Evolutionary conservation across 2,329 filamentous ascomycete species (phyloP), one percentile per base, ranked within the genome.

Genomic region (Neopestalotiopsis rosae): DNA sequence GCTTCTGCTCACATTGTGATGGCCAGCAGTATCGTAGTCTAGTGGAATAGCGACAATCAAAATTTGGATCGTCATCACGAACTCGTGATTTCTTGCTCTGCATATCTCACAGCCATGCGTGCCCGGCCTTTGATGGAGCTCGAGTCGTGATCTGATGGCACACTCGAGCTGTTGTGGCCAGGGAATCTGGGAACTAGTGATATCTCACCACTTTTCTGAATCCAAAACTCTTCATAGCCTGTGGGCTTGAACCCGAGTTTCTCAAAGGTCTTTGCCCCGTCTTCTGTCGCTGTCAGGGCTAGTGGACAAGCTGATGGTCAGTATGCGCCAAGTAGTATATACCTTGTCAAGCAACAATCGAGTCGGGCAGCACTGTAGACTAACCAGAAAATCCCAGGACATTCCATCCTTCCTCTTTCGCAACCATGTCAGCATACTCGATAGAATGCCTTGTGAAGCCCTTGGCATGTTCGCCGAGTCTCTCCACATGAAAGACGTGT

Each of bases 401-500:
- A 38, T 66, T 70, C 77, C 77, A 78, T 5, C 30, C 20, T 58
- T 38, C 63, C 13, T n/a, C 56, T 45, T 34, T 34, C 12, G 68
- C 73, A 20, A 71, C 68, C 9, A 67, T 63, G 52, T 69, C 30
- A 3, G 75, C 71, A 28, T 73, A 72, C 1, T 65, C 68, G n/a
- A 78, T 20, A 1, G 73, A 75, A 42, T 69, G 63, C 61, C 73
- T 72, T 1, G 73, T 71, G 64, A 79, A 78, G 13, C 73, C 61
- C 49, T 52, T 71, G 32, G 70, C 7, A 40, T 68, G 69, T 6
- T 63, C 56, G 3, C 66, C 42, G 42, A 76, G 76, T 14, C 74
- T 72, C 70, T 81, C 79, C 68, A 81, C 72, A 66, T 81, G 79
- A 70, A 79, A 81, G 5, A 81, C 73, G 71, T 81, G 79, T 62